Evolutionary conservation across 352 stramenopile genomes (phyloP).

Genomic region (Elongisporangium anandrum): DNA sequence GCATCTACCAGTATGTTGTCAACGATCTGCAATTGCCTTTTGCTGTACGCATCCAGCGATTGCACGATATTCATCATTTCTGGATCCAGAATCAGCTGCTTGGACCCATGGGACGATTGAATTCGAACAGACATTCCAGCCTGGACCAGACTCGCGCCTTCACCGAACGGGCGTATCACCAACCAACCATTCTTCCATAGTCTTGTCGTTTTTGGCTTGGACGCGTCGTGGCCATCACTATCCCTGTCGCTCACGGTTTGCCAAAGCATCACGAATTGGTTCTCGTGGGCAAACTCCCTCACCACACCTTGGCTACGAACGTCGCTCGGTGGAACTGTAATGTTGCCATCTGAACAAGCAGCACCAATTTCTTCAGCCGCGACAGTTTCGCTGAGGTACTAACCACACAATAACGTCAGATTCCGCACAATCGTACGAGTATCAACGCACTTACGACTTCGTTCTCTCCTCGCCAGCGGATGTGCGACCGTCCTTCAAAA

Average conservation of each 20-base stretch:
- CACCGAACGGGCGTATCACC: neutral
- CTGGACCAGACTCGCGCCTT: neutral
- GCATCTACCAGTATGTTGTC: neutral
- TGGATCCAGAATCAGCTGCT: neutral
- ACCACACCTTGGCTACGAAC: neutral
- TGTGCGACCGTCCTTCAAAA: neutral
- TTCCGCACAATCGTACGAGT: neutral
- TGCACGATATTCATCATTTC: neutral
- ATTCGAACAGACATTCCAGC: neutral
- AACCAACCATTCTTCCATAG: neutral
- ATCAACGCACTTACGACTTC: neutral
- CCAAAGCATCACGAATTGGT: neutral
- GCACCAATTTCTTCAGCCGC: neutral
- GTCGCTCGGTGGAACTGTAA: neutral
- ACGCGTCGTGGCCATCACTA: neutral
- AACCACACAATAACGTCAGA: neutral
- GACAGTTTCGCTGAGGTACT: neutral
- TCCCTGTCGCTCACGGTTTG: neutral
- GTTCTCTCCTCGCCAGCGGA: neutral
- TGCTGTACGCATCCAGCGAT: neutral
- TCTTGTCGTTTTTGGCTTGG: neutral
- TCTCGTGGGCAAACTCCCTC: neutral
- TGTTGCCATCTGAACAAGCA: neutral
- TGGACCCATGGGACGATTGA: neutral
- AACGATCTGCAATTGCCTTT: neutral